Evolutionary conservation across 495 filamentous ascomycete genomes (phyloP).

Genomic region (Achaetomiella virescens): DNA sequence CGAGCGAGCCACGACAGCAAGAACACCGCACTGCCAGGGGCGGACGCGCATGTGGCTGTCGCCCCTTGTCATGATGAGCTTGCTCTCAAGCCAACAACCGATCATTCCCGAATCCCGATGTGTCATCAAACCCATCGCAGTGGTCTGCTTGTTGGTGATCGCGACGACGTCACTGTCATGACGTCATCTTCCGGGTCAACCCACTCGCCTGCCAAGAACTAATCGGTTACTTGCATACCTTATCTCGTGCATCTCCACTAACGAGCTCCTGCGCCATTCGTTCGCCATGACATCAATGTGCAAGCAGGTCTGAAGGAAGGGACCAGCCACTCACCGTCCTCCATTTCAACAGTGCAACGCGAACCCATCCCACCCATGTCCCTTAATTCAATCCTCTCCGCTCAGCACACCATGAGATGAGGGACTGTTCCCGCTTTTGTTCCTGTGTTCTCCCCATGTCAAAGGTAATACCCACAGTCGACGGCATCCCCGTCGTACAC

Average conservation of each 20-base stretch:
- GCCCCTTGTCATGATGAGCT: too few relatives aligned
- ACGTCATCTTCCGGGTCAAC: background rate
- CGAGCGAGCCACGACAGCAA: background rate
- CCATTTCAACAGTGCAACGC: background rate
- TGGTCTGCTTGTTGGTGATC: background rate
- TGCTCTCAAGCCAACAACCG: too few relatives aligned
- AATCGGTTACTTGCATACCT: too few relatives aligned
- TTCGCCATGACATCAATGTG: too few relatives aligned
- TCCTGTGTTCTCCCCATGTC: constrained; percentile 13
- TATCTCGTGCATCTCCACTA: too few relatives aligned
- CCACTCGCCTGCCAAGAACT: background rate
- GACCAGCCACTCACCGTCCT: too few relatives aligned
- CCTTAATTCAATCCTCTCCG: background rate
- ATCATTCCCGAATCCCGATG: background rate
- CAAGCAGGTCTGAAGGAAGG: too few relatives aligned
- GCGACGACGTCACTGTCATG: background rate
- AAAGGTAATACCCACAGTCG: constrained; percentile 25
- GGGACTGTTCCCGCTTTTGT: background rate
- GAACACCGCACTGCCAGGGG: too few relatives aligned
- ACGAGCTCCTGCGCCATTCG: too few relatives aligned
- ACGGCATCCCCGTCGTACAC: constrained; percentile 32
- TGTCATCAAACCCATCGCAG: background rate
- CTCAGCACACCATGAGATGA: background rate
- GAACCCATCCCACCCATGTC: background rate
- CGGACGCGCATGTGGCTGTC: too few relatives aligned